Evolutionary conservation across 2,329 filamentous ascomycete species (phyloP), one percentile per base, ranked within the genome.

Genomic region (Calonectria pteridis): DNA sequence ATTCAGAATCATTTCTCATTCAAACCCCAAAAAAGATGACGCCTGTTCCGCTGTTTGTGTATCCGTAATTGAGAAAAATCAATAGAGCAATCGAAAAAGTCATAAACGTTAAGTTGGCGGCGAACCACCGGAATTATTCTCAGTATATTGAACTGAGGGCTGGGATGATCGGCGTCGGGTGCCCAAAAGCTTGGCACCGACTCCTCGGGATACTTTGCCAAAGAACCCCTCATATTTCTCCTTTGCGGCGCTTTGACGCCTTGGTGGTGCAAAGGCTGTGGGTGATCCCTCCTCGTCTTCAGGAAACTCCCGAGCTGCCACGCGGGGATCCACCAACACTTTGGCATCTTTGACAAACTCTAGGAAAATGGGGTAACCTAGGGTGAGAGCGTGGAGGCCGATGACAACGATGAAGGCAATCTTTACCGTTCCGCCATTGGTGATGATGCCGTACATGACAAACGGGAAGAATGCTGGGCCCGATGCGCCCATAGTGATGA

Each of bases 391-490:
- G 63, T 90, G 84, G 31, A 91, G 81, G 4, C 84, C 87, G 4
- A 93, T 84, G 2, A 94, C 90, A 5, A 95, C 87, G 37, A 91
- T 84, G 82, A 94, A 94, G 0, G 92, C 91, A 40, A 89, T 89
- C 16, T 91, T 91, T 14, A 94, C 92, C 59, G 88, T 87, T 20
- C 91, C 89, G n/a, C 89, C 89, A 43, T 84, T 80, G 69, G 90
- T 87, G 28, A 93, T 87, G 50, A 94, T 93, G 59, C 87, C 93
- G 73, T 94, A 95, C 73, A 95, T 89, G 67, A 95, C 88, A 40
- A 94, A 94, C 0, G 94, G 94, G 80, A 95, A 94, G 70, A 93
- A 91, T 0, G 92, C 93, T 14, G 94, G 93, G 2, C 94, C 94
- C 1, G 90, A 92, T 1, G 92, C 93, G 64, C 93, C 94, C 82